Percentiles rank a stretch among this genome's conserved stretches.
Conservation (phyloP, 768 basidiomycete genomes). For the Auriscalpium microsporum region DNA sequence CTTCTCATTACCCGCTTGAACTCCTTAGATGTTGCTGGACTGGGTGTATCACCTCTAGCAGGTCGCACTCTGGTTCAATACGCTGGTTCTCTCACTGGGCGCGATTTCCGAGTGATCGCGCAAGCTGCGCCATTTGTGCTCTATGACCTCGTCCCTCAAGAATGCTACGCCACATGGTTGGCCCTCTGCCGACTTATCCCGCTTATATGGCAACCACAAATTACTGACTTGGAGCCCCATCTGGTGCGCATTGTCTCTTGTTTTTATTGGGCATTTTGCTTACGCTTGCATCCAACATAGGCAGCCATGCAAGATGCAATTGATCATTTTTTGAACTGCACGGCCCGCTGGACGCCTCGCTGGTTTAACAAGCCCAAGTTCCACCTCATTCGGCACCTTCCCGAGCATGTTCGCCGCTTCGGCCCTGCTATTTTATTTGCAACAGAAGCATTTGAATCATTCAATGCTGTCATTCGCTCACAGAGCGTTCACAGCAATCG, state of each 20-base stretch:
- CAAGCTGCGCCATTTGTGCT: slow-evolving; percentile 32
- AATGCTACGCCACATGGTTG: slow-evolving; percentile 25
- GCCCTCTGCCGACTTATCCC: slow-evolving; percentile 26
- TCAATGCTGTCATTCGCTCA: slow-evolving; percentile 18
- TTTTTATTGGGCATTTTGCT: not conserved
- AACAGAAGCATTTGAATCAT: slow-evolving; percentile 21
- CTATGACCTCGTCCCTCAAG: slow-evolving; percentile 25
- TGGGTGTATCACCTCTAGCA: slow-evolving; percentile 20
- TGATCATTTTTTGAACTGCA: slow-evolving; percentile 15
- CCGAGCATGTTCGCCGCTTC: slow-evolving; percentile 19
- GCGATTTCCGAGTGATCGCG: slow-evolving; percentile 21
- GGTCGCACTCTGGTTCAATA: slow-evolving; percentile 31
- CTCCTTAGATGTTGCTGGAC: slow-evolving; percentile 25
- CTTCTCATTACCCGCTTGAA: slow-evolving; percentile 21
- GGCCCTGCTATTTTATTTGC: slow-evolving; percentile 17
- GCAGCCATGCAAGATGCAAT: slow-evolving; percentile 8
- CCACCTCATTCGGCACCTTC: slow-evolving; percentile 20
- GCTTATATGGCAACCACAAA: slow-evolving; percentile 33
- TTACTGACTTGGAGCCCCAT: slow-evolving; percentile 24
- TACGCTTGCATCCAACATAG: not conserved
- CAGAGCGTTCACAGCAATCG: slow-evolving; percentile 17
- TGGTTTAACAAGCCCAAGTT: slow-evolving; percentile 23
- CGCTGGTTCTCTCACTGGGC: slow-evolving; percentile 29
- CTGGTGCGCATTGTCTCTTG: no score
- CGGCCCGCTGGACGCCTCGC: slow-evolving; percentile 14